Evolutionary conservation across 73 alveolate genomes (phyloP).

Genomic region (Blepharisma japonicum): DNA sequence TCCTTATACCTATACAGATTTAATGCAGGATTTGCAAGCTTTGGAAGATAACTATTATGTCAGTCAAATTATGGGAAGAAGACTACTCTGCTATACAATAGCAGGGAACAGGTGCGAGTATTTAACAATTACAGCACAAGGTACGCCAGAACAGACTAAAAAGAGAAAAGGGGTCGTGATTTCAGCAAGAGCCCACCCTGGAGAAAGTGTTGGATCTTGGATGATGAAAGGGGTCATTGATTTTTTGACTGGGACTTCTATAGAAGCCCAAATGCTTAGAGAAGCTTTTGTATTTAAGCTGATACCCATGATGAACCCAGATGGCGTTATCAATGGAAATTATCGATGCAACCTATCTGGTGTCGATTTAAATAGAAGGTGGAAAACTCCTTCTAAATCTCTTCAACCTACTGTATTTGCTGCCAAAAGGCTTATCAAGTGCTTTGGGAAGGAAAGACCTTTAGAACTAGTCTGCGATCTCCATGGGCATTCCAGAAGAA

Average conservation of each 20-base stretch:
- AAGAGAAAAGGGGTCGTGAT: constrained; percentile 68
- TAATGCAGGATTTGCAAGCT: constrained; percentile 78
- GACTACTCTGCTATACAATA: constrained; percentile 70
- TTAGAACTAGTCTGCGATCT: constrained; percentile 94
- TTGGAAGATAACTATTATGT: constrained; percentile 60
- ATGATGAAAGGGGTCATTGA: constrained; percentile 82
- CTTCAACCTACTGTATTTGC: constrained; percentile 92
- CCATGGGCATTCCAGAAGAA: constrained; percentile 99
- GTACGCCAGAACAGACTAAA: constrained; percentile 49
- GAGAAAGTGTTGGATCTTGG: constrained; percentile 91
- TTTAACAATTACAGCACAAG: constrained; percentile 39
- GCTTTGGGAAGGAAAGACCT: constrained; percentile 91
- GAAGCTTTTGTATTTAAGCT: constrained; percentile 83
- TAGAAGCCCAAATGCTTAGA: constrained; percentile 79
- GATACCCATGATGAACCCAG: constrained; percentile 99
- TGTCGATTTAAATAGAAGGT: constrained; percentile 82
- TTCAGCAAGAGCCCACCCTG: constrained; percentile 98
- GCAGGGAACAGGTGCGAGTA: constrained; percentile 65
- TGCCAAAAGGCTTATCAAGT: constrained; percentile 90
- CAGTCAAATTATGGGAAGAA: constrained; percentile 37
- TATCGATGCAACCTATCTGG: constrained; percentile 91
- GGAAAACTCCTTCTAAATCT: constrained; percentile 96
- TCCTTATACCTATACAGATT: constrained; percentile 98
- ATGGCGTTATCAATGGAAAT: constrained; percentile 99
- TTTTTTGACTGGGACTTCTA: constrained; percentile 80